A percentile compares a stretch with the other conserved stretches of the same genome.
Evolutionary conservation across 2,329 filamentous ascomycete genomes (phyloP).

Genomic region (Bipolaris oryzae): DNA sequence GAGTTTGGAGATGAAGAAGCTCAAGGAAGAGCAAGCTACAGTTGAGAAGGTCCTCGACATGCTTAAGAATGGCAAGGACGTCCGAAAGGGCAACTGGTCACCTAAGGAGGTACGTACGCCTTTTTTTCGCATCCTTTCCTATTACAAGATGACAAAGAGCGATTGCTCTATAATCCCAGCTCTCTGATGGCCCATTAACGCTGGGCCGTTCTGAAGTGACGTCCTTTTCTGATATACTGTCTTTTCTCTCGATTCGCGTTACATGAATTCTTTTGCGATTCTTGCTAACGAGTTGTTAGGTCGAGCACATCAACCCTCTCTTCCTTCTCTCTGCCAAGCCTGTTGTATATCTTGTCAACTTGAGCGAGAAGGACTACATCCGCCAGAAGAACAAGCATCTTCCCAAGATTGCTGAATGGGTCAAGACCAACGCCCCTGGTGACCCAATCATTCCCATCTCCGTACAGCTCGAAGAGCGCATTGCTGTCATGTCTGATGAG

Average conservation of each 20-base stretch:
- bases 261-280: conserved; percentile 5
- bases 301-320: conserved; percentile 96
- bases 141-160: conserved; percentile 97
- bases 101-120: conserved; percentile 85
- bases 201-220: conserved; percentile 89
- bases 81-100: conserved; percentile 86
- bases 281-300: conserved; percentile 60
- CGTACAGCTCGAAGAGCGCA: conserved; percentile 88
- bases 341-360: conserved; percentile 94
- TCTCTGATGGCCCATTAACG: conserved; percentile 91
- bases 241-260: conserved; percentile 10
- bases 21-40: conserved; percentile 90
- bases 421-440: conserved; percentile 85
- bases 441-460: conserved; percentile 95
- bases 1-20: conserved; percentile 96
- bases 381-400: conserved; percentile 99
- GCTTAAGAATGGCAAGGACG: conserved; percentile 88
- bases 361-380: conserved; percentile 96
- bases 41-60: conserved; percentile 87
- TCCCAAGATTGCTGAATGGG: conserved; percentile 90
- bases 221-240: conserved; percentile 68
- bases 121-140: conserved; percentile 22
- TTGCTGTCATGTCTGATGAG: conserved; percentile 79
- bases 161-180: conserved; percentile 98
- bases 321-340: conserved; percentile 96